Evolutionary conservation across 345 rosid species (phyloP).

Genomic region (Zanthoxylum bungeanum): DNA sequence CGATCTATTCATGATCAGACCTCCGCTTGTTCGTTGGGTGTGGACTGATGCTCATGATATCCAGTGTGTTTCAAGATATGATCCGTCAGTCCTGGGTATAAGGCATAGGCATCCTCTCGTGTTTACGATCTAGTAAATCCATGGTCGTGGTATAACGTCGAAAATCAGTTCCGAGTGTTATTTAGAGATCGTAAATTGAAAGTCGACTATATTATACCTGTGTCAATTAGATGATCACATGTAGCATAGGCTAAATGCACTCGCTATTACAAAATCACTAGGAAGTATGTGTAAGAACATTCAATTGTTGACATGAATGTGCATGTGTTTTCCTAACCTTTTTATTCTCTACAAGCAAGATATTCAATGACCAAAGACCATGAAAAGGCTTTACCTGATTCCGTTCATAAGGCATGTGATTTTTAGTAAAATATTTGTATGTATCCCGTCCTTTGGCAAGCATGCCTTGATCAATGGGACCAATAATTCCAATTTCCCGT

Average conservation of each 20-base stretch:
- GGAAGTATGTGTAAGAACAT: neutral
- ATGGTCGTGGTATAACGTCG: too few species aligned
- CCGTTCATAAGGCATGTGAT: constrained; percentile 91
- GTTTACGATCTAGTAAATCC: too few species aligned
- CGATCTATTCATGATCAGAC: too few species aligned
- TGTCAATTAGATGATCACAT: neutral
- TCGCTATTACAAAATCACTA: neutral
- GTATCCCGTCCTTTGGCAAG: constrained; percentile 92
- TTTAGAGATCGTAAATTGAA: too few species aligned
- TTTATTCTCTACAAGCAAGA: neutral
- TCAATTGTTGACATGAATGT: neutral
- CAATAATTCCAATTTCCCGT: constrained; percentile 81
- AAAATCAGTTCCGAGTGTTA: too few species aligned
- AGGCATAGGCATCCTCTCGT: too few species aligned
- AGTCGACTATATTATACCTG: too few species aligned
- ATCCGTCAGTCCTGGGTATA: too few species aligned
- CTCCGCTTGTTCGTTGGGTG: too few species aligned
- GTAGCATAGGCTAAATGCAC: neutral
- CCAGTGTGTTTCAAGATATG: too few species aligned
- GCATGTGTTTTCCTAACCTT: neutral
- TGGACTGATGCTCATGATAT: too few species aligned
- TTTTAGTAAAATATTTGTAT: constrained; percentile 86
- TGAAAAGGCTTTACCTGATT: constrained; percentile 58
- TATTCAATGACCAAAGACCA: neutral
- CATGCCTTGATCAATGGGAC: constrained; percentile 78